Percentiles rank a stretch among this genome's conserved stretches.
Conservation (phyloP, 805 yeast species). For the Candida caryicola region DNA sequence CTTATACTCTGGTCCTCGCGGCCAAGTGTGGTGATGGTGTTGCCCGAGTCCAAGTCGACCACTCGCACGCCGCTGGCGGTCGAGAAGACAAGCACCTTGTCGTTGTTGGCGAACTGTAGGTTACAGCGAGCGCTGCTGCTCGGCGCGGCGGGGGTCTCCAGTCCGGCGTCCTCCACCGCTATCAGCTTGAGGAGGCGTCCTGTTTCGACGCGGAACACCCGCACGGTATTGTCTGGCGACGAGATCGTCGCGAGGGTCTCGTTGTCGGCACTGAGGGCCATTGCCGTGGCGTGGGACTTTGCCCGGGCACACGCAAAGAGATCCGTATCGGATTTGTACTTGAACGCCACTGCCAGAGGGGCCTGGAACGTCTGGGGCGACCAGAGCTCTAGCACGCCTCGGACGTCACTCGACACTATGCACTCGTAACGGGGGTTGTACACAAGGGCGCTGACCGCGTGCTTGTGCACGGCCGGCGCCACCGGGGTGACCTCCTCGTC, state of each 20-base stretch:
- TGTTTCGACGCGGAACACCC: conserved; percentile 28
- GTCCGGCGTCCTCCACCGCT: conserved; percentile 1
- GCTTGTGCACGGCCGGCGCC: conserved; percentile 10
- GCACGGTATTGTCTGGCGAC: conserved; percentile 27
- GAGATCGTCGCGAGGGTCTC: conserved; percentile 27
- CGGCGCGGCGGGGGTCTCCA: not conserved
- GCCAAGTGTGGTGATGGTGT: conserved; percentile 11
- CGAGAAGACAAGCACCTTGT: conserved; percentile 9
- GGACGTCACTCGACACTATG: conserved; percentile 19
- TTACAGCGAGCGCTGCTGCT: conserved; percentile 1
- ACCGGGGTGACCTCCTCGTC: conserved; percentile 10
- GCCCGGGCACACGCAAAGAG: conserved; percentile 29
- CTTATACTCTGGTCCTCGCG: conserved; percentile 9
- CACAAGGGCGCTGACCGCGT: conserved; percentile 9
- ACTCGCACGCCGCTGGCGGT: conserved; percentile 11
- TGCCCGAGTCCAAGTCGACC: conserved; percentile 9
- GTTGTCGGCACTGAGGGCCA: conserved; percentile 17
- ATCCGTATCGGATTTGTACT: conserved; percentile 39
- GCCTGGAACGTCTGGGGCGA: conserved; percentile 1
- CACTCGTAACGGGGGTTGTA: conserved; percentile 14
- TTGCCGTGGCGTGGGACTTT: conserved; percentile 20
- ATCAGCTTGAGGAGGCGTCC: conserved; percentile 24
- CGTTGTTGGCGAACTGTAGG: conserved; percentile 9
- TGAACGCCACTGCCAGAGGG: conserved; percentile 20
- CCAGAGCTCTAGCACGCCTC: conserved; percentile 25